Conservation (phyloP, 1,139 yeast species). For the Candida sanyaensis region DNA sequence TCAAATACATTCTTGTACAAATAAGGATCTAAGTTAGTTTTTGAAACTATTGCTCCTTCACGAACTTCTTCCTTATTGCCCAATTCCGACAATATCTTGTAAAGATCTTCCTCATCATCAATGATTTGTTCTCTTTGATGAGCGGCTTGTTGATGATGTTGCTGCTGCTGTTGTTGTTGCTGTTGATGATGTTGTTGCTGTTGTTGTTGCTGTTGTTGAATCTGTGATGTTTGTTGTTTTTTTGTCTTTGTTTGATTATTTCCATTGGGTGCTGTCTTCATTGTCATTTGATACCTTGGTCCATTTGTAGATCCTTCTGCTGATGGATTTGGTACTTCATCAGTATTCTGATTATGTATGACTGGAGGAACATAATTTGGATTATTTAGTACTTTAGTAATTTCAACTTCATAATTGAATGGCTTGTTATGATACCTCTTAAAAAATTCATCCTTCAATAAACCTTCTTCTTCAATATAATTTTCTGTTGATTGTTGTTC, state of each 20-base stretch:
- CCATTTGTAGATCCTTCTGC: conserved; percentile 9
- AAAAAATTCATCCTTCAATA: conserved; percentile 30
- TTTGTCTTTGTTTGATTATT: not conserved
- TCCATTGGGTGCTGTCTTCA: conserved; percentile 4
- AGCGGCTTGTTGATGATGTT: not conserved
- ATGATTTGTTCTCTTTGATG: conserved; percentile 4
- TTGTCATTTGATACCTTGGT: conserved; percentile 13
- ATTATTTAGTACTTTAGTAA: conserved; percentile 16
- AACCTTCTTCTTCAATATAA: conserved; percentile 42
- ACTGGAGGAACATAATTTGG: conserved; percentile 19
- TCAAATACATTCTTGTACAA: conserved; percentile 31
- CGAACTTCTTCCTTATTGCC: conserved; percentile 13
- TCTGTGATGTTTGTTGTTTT: not conserved
- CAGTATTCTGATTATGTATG: conserved; percentile 7
- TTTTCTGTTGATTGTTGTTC: conserved; percentile 43
- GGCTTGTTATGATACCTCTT: conserved; percentile 20
- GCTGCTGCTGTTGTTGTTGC: conserved; percentile 5
- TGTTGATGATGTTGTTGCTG: conserved; percentile 5
- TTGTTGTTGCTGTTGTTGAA: conserved; percentile 5
- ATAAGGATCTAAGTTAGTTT: conserved; percentile 14
- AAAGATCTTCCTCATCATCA: conserved; percentile 14
- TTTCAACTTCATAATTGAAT: conserved; percentile 19
- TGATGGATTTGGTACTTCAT: conserved; percentile 8
- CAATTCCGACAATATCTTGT: conserved; percentile 13
- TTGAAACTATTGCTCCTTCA: conserved; percentile 1